These are phyloP conservation scores for Fusarium mangiferae DNA, from an alignment of 2,329 filamentous ascomycete species.

Conservation along the genomic window DNA sequence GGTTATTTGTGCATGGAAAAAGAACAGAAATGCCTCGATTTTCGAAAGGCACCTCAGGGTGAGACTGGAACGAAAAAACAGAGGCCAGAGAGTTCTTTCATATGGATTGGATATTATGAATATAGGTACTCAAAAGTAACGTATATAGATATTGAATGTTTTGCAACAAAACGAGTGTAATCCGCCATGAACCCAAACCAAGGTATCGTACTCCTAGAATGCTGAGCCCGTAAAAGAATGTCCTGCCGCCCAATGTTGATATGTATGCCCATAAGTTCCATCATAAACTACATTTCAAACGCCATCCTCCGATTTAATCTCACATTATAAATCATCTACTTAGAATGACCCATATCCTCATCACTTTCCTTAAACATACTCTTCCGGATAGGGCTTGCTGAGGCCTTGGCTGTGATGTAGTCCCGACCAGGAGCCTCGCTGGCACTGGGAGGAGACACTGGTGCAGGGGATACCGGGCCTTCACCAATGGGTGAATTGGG, in stretches of 20 bases:
- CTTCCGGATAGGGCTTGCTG: slow-evolving; percentile 47
- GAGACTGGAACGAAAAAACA: not conserved
- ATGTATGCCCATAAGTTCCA: slow-evolving; percentile 1
- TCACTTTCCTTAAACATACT: slow-evolving; percentile 56
- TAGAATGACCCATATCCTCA: slow-evolving; percentile 51
- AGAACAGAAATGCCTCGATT: not conserved
- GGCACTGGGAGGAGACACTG: slow-evolving; percentile 45
- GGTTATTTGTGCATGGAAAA: not conserved
- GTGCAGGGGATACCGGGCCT: slow-evolving; percentile 1
- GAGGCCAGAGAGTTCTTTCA: not conserved
- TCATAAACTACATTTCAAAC: slow-evolving; percentile 19
- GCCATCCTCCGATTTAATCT: slow-evolving; percentile 13
- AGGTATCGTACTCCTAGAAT: slow-evolving; percentile 14
- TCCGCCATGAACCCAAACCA: slow-evolving; percentile 7
- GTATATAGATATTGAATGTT: slow-evolving; percentile 24
- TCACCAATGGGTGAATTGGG: slow-evolving; percentile 14
- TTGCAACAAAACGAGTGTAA: slow-evolving; percentile 26
- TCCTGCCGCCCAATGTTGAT: slow-evolving; percentile 8
- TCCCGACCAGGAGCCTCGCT: slow-evolving; percentile 42
- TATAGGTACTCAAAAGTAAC: slow-evolving; percentile 24
- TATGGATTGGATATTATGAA: slow-evolving; percentile 6
- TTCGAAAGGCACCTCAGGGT: not conserved
- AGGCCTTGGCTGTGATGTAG: slow-evolving; percentile 43
- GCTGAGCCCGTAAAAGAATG: slow-evolving; percentile 29
- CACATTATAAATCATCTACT: slow-evolving; percentile 8